phyloP scores from a whole-genome alignment of 257 asterid species.

The Primulina huaijiensis region DNA sequence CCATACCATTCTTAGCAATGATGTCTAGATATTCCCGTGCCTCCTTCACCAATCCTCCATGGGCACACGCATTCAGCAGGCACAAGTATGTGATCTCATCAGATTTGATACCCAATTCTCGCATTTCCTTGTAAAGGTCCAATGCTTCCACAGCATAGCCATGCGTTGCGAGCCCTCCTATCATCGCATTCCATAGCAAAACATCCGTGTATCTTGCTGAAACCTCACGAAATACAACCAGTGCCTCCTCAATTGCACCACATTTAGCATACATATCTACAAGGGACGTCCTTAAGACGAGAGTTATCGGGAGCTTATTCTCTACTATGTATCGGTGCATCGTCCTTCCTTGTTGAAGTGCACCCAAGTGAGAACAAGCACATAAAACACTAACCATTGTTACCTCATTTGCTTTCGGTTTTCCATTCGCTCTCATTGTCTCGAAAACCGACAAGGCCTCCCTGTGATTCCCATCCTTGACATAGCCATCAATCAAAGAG shows the following conservation, averaged over 20 bases:
- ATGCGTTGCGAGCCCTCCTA: constrained; percentile 83
- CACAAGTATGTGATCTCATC: constrained; percentile 81
- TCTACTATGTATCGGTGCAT: constrained; percentile 50
- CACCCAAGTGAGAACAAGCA: constrained; percentile 80
- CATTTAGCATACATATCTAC: constrained; percentile 84
- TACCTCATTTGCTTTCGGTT: constrained; percentile 51
- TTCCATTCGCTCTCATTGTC: constrained; percentile 41
- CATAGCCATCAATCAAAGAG: constrained; percentile 72
- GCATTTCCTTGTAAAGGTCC: constrained; percentile 43
- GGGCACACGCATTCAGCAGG: constrained; percentile 66
- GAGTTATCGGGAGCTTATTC: constrained; percentile 45
- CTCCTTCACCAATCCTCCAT: constrained; percentile 66
- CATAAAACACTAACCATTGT: constrained; percentile 69
- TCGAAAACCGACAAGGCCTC: constrained; percentile 51
- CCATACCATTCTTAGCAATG: constrained; percentile 44
- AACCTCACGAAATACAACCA: constrained; percentile 48
- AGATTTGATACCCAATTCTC: constrained; percentile 17
- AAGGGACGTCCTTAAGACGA: constrained; percentile 53
- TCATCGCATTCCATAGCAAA: constrained; percentile 67
- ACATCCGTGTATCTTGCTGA: constrained; percentile 41
- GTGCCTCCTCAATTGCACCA: constrained; percentile 62
- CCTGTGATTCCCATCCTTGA: constrained; percentile 45
- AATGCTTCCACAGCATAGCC: constrained; percentile 48
- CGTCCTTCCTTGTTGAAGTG: constrained; percentile 60
- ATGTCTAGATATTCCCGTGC: constrained; percentile 50